Conservation (phyloP, 768 basidiomycete genomes). For the Mycena epipterygia region DNA sequence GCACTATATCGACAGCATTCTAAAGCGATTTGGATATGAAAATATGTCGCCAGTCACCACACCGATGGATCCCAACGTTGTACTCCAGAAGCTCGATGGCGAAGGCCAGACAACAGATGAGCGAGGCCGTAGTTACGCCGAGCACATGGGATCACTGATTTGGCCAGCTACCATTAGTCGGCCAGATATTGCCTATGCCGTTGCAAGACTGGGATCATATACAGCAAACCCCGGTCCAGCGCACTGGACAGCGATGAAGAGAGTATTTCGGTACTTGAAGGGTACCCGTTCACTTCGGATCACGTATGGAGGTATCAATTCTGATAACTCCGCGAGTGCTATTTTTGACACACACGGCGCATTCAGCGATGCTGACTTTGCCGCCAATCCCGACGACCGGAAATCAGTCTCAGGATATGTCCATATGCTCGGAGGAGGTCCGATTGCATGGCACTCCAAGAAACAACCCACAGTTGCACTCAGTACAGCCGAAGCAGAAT, state of each 20-base stretch:
- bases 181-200: too few species aligned
- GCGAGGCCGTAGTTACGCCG: slow-evolving; percentile 7
- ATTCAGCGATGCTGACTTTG: slow-evolving; percentile 1
- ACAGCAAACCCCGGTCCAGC: slow-evolving; percentile 1
- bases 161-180: slow-evolving; percentile 9
- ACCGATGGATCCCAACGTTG: too few species aligned
- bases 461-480: slow-evolving; percentile 11
- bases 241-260: slow-evolving; percentile 15
- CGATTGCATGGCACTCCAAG: background rate
- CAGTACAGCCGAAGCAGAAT: slow-evolving; percentile 1
- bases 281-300: background rate
- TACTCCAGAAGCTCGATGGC: background rate
- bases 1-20: too few species aligned
- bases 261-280: slow-evolving; percentile 12
- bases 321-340: background rate
- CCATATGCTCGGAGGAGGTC: background rate
- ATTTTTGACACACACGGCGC: slow-evolving; percentile 8
- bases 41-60: too few species aligned
- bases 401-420: slow-evolving; percentile 11
- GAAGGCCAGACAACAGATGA: slow-evolving; percentile 1
- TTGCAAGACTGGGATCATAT: background rate
- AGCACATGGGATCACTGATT: slow-evolving; percentile 16
- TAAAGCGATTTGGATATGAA: too few species aligned
- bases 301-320: background rate
- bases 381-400: too few species aligned